Base-by-base conservation (phyloP, 345 rosid genomes). In the Limnanthes douglasii region DNA sequence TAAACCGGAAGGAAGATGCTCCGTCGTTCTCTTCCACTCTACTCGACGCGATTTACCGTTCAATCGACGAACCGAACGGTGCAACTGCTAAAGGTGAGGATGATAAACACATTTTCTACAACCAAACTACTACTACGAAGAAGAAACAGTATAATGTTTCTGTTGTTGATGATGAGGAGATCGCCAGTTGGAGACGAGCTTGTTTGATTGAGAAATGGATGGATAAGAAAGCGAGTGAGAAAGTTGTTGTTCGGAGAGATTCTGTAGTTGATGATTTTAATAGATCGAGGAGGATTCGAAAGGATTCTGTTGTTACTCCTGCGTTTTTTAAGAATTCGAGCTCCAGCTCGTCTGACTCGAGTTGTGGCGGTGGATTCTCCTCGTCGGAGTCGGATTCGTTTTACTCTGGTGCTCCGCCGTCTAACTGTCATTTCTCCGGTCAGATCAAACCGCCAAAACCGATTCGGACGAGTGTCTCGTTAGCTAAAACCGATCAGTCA, bases 21-120 rank as follows among this genome's bases (percentile, higher is more conserved):
- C 86, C 90, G 30, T 78, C 97, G 43, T 88, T 83, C 67, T 88
- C 97, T 43, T 73, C 92, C 24, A 45, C 80, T 42, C 80, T 78
- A 34, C 84, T 78, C 32, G 90, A 78, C 45, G 62, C 73, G 43
- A 73, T 78, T 47, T 78, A 73, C 69, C 79, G 80, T 41, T 83
- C 95, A 8, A 69, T 83, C 19, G 95, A 68, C 55, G 95, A 75
- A 5, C 32, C 69, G 7, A 61, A 43, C 34, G 50, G 57, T 36
- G 21, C 37, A 2, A 10, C 5, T 34, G 41, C 11, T 34, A 46
- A 21, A n/a, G 54, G 18, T 3, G 51, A 55, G 3, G 59, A 55
- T n/a, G n/a, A n/a, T n/a, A n/a, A n/a, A n/a, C n/a, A n/a, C 9
- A 24, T 45, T 20, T 5, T 55, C 8, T 4, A 29, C 11, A 48